Evolutionary conservation across 1,284 basidiomycete genomes (phyloP).

Genomic region (Rhodotorula sp.): DNA sequence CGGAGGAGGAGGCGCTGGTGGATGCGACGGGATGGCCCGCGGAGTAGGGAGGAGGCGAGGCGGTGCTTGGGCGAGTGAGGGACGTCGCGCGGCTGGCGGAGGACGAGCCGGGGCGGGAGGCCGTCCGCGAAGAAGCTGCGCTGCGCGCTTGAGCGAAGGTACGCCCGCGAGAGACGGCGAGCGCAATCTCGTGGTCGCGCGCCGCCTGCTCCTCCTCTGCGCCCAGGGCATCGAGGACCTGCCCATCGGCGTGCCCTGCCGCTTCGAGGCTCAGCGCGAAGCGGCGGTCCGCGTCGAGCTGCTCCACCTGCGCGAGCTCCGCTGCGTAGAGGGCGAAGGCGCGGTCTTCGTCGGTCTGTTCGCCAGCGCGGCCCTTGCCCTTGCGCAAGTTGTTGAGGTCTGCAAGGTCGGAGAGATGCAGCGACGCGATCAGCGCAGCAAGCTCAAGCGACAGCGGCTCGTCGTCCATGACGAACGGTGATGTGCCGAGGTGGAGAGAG

Average conservation of each 20-base stretch:
- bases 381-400: not conserved
- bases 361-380: not conserved
- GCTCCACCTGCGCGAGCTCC: not conserved
- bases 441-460: not conserved
- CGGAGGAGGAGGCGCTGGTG: constrained; percentile 46
- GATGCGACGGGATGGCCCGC: not conserved
- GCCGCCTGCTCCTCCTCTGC: not conserved
- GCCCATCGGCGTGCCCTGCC: not conserved
- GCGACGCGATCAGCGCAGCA: not conserved
- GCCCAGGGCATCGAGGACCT: not conserved
- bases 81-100: not conserved
- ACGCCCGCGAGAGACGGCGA: not conserved
- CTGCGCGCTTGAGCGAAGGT: too few relatives aligned
- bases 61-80: not conserved
- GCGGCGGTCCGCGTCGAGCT: not conserved
- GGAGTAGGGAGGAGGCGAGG: not conserved
- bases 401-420: constrained; percentile 15
- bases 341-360: not conserved
- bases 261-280: constrained; percentile 4
- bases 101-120: not conserved
- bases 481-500: too few relatives aligned
- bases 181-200: constrained; percentile 1
- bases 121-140: not conserved
- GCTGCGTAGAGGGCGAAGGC: constrained; percentile 1
- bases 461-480: not conserved